A percentile compares a stretch with the other conserved stretches of the same genome.
Evolutionary conservation across 768 basidiomycete genomes (phyloP).

Genomic region (Lactarius indigo): DNA sequence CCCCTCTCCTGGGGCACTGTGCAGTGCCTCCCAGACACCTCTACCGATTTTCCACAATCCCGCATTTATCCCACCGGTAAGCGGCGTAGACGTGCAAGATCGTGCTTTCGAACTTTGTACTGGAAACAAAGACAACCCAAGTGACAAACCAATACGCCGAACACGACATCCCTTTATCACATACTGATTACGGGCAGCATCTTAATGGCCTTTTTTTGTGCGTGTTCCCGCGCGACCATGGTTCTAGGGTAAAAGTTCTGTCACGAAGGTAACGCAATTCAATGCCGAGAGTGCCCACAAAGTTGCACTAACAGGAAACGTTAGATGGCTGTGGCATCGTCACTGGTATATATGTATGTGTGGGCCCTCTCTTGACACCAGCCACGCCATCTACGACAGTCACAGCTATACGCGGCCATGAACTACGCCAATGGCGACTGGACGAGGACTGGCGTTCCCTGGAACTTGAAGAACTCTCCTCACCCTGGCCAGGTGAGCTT

Average conservation of each 20-base stretch:
- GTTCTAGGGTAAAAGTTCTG: neutral
- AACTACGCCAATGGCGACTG: neutral
- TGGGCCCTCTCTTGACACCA: neutral
- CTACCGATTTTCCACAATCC: neutral
- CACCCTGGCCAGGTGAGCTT: neutral
- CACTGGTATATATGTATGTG: neutral
- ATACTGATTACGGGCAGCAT: neutral
- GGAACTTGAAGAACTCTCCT: neutral
- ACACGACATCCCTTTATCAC: neutral
- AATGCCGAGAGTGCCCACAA: neutral
- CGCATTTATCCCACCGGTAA: neutral
- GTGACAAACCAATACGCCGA: too few species aligned
- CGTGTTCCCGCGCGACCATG: neutral
- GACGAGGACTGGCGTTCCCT: fast-evolving
- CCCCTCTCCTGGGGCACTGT: neutral
- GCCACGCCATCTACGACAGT: neutral
- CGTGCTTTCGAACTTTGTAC: too few species aligned
- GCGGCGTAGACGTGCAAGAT: neutral
- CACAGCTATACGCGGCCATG: neutral
- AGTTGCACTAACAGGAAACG: neutral
- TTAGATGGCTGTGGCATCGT: neutral
- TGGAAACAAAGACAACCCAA: too few species aligned
- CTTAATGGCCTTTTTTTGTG: neutral
- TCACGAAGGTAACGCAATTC: neutral
- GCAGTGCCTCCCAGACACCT: neutral